Base-by-base conservation (phyloP, 2,329 filamentous ascomycete species). In the Elsinoe australis region DNA sequence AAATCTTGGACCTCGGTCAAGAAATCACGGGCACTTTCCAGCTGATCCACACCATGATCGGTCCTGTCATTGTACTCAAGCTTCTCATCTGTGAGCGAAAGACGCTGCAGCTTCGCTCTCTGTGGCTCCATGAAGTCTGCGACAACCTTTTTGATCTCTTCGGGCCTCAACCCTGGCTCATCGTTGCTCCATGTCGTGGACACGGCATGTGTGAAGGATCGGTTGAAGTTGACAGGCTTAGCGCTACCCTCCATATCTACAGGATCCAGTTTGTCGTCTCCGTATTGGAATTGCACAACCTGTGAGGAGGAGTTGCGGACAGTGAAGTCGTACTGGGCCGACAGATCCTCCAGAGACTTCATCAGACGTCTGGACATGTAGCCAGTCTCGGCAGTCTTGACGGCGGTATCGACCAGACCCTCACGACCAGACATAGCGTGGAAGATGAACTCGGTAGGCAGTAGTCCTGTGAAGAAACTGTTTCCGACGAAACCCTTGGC, bases 321-420 rank as follows among this genome's bases (percentile, higher is more conserved):
- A 0, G 92, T 98, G 59, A 94, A 80, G 59, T 98, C 92, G 59
- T 98, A 98, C 58, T 88, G 81, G 0, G 86, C 87, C 1, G 89
- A 95, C 2, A 96, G 71, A 71, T 98, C 92, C 63, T 98, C 92
- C 41, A 98, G 70, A 2, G 87, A 95, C 68, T 98, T 98, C 90
- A 98, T 98, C 62, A 98, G 67, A 57, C 92, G 82, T 69, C 92
- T 83, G 54, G 90, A 96, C 92, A 98, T 98, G 69, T 98, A 98
- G 55, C 92, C 92, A 8, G 92, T 98, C 67, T 98, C 92, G 47
- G 92, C 92, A 47, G 92, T 98, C 72, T 98, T 98, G 70, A 96
- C 92, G 52, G 92, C 92, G 2, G 92, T 98, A 77, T 98, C 92
- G 61, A 98, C 89, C 56, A 98, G 72, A 79, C 92, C 92, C 79